Evolutionary conservation across 2,329 filamentous ascomycete species (phyloP).

Genomic region (Fusarium redolens): DNA sequence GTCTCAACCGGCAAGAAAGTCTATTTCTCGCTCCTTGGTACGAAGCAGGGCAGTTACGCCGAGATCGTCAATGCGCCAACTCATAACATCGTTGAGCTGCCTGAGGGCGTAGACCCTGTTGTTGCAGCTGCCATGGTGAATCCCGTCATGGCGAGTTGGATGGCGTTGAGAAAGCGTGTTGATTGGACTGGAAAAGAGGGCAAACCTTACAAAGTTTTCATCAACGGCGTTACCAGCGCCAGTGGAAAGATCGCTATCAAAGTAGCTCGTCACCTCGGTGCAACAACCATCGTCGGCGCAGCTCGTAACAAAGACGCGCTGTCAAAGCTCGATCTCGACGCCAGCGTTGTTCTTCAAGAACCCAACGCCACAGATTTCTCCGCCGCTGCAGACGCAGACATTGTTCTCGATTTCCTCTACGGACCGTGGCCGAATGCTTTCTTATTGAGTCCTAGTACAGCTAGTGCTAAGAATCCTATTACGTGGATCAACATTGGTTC

Average conservation of each 20-base stretch:
- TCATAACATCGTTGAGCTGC: constrained; percentile 54
- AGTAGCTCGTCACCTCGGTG: constrained; percentile 61
- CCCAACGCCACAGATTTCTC: constrained; percentile 59
- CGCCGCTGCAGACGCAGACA: constrained; percentile 58
- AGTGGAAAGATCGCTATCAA: constrained; percentile 63
- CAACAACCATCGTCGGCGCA: constrained; percentile 61
- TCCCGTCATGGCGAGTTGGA: constrained; percentile 67
- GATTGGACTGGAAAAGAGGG: constrained; percentile 43
- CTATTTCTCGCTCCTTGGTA: constrained; percentile 57
- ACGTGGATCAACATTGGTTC: constrained; percentile 66
- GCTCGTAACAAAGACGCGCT: constrained; percentile 60
- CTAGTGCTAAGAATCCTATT: constrained; percentile 51
- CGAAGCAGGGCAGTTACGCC: constrained; percentile 57
- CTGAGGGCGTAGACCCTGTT: constrained; percentile 58
- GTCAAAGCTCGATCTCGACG: constrained; percentile 58
- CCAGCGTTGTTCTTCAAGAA: constrained; percentile 56
- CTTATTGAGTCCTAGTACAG: constrained; percentile 54
- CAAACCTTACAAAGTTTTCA: constrained; percentile 59
- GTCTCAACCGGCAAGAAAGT: constrained; percentile 59
- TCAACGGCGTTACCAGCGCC: constrained; percentile 64
- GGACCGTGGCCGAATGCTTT: constrained; percentile 57
- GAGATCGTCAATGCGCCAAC: constrained; percentile 62
- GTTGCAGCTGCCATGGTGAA: constrained; percentile 66
- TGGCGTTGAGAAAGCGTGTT: constrained; percentile 63
- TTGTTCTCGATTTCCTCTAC: constrained; percentile 69